Conservation (phyloP, 192 early-diverging fungal species). For the Coemansia sp. region DNA sequence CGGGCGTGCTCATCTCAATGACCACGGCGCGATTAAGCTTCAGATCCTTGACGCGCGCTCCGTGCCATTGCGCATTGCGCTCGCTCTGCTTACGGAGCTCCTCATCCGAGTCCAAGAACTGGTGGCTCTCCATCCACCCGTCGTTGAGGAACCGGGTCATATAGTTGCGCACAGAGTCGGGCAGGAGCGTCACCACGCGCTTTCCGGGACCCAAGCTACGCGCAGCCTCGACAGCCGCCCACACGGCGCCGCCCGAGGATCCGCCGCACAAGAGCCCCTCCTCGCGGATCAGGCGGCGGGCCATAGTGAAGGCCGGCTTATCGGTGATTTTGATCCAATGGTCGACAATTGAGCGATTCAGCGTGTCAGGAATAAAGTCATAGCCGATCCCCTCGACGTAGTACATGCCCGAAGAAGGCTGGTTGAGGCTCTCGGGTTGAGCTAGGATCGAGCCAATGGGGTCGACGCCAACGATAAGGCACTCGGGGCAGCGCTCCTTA, state of each 20-base stretch:
- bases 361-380: conserved; percentile 95
- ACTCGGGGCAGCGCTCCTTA: conserved; percentile 88
- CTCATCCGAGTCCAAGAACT: conserved; percentile 77
- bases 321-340: conserved; percentile 97
- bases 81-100: conserved; percentile 60
- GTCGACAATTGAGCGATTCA: conserved; percentile 84
- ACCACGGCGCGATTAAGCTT: conserved; percentile 82
- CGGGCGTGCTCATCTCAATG: conserved; percentile 71
- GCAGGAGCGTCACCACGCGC: conserved; percentile 90
- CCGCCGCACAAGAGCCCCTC: conserved; percentile 97
- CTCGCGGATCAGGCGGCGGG: conserved; percentile 92
- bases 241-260: conserved; percentile 91
- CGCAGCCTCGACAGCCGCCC: conserved; percentile 80
- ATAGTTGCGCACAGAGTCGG: conserved; percentile 99
- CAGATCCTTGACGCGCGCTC: conserved; percentile 80
- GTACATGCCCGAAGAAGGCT: conserved; percentile 63
- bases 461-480: conserved; percentile 89
- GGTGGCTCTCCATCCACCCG: conserved; percentile 90
- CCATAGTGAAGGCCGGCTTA: conserved; percentile 93
- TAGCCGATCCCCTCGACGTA: conserved; percentile 99
- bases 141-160: conserved; percentile 99
- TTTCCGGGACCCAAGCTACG: conserved; percentile 83
- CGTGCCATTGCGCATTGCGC: conserved; percentile 72
- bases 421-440: conserved; percentile 78
- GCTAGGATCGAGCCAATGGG: conserved; percentile 95